Evolutionary conservation across 441 rosid species (phyloP).

Genomic region (Breynia disticha): DNA sequence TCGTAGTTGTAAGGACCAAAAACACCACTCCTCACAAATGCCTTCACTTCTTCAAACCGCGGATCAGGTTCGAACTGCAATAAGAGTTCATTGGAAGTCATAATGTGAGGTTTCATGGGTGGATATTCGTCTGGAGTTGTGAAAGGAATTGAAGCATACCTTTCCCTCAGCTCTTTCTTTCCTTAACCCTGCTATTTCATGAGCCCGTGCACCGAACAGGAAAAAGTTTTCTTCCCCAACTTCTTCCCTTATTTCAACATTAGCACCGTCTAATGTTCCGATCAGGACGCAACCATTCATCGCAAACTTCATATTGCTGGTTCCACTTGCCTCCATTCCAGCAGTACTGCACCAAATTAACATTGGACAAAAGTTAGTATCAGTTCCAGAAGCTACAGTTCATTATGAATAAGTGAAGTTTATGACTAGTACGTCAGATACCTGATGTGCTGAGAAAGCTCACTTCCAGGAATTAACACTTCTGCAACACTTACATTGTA

Average conservation of each 20-base stretch:
- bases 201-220: constrained; percentile 77
- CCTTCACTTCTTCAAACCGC: constrained; percentile 63
- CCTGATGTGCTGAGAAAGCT: constrained; percentile 61
- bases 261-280: constrained; percentile 88
- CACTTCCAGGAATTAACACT: constrained; percentile 52
- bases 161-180: constrained; percentile 75
- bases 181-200: constrained; percentile 66
- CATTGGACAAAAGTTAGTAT: constrained; percentile 3
- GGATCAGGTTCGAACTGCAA: constrained; percentile 65
- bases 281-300: constrained; percentile 82
- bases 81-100: constrained; percentile 3
- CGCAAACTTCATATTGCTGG: constrained; percentile 89
- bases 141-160: constrained; percentile 26
- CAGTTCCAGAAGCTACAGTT: neutral
- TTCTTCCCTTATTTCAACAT: constrained; percentile 81
- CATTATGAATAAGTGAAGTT: neutral
- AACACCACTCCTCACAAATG: constrained; percentile 52
- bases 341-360: constrained; percentile 46
- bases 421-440: constrained; percentile 3
- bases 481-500: constrained; percentile 59
- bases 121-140: too few species aligned
- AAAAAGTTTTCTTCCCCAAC: constrained; percentile 84
- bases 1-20: constrained; percentile 61
- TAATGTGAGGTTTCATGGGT: neutral
- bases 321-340: constrained; percentile 97